These are phyloP conservation scores for Oenanthe javanica DNA, from an alignment of 140 eudicot species.

Conservation along the genomic window DNA sequence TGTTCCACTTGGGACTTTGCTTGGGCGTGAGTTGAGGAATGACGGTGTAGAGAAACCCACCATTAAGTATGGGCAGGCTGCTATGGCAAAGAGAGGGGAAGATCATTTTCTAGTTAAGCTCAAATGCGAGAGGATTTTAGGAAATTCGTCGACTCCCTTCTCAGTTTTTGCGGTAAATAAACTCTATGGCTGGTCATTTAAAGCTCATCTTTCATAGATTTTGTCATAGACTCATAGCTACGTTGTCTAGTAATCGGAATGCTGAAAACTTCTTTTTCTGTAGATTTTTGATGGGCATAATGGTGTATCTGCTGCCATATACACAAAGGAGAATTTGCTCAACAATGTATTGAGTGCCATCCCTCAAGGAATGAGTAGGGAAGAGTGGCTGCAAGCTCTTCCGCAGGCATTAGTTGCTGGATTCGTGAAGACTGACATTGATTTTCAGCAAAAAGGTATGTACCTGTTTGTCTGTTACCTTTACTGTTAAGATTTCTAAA, in stretches of 20 bases:
- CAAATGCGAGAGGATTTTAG: constrained; percentile 34
- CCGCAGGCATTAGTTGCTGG: constrained; percentile 59
- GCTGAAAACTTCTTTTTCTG: constrained; percentile 6
- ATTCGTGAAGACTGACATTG: constrained; percentile 50
- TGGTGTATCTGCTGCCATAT: constrained; percentile 51
- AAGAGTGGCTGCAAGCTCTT: constrained; percentile 56
- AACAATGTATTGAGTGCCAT: constrained; percentile 44
- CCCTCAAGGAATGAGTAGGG: constrained; percentile 33
- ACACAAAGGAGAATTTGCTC: constrained; percentile 34
- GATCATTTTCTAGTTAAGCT: constrained; percentile 40
- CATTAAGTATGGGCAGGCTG: constrained; percentile 41
- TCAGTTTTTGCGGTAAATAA: constrained; percentile 46
- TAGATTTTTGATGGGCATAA: constrained; percentile 63
- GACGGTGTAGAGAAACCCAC: constrained; percentile 43
- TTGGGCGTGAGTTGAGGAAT: constrained; percentile 38
- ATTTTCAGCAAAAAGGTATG: constrained; percentile 47
- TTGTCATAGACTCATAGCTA: neutral
- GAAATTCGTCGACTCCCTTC: constrained; percentile 27
- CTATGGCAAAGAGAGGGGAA: constrained; percentile 48
- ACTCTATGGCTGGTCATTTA: neutral
- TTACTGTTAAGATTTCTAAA: neutral
- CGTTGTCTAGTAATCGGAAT: neutral
- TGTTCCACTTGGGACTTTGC: constrained; percentile 38
- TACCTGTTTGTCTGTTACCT: neutral
- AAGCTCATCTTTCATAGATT: neutral